phyloP scores from a whole-genome alignment of 2,329 filamentous ascomycete genomes.

The Sarocladium strictum region DNA sequence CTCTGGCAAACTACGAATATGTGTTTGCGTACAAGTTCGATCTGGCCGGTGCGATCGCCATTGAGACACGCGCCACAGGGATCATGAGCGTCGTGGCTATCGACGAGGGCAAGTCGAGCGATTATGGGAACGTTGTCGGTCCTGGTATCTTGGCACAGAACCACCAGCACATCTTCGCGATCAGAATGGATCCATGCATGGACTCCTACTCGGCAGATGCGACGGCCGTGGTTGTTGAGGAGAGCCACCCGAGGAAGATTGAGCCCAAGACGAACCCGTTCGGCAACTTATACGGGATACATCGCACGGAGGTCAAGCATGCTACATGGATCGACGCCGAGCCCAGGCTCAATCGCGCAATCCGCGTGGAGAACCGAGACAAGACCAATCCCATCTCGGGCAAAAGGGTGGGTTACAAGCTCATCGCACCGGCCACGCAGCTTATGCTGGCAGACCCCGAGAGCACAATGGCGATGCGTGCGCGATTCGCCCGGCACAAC shows the following conservation, averaged over 20 bases:
- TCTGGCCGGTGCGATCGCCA: conserved; percentile 53
- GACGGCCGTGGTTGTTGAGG: conserved; percentile 43
- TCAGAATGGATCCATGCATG: conserved; percentile 59
- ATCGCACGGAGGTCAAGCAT: conserved; percentile 38
- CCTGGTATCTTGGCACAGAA: conserved; percentile 61
- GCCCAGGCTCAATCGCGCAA: conserved; percentile 42
- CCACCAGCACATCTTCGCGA: conserved; percentile 64
- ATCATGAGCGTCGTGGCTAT: conserved; percentile 58
- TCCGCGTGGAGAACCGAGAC: conserved; percentile 41
- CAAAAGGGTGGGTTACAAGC: conserved; percentile 44
- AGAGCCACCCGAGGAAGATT: conserved; percentile 29
- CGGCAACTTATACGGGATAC: conserved; percentile 55
- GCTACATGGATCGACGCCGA: conserved; percentile 47
- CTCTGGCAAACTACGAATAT: conserved; percentile 66
- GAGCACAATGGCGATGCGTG: conserved; percentile 36
- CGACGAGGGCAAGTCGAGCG: conserved; percentile 43
- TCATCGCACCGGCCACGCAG: conserved; percentile 38
- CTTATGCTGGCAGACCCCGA: conserved; percentile 39
- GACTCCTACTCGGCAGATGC: conserved; percentile 39
- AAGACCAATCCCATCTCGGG: conserved; percentile 41
- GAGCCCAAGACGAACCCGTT: conserved; percentile 51
- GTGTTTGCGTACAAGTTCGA: conserved; percentile 50
- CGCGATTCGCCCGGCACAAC: conserved; percentile 39
- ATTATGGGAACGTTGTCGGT: conserved; percentile 56
- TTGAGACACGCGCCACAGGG: conserved; percentile 61